Evolutionary conservation across 2,329 filamentous ascomycete genomes (phyloP).

Genomic region (Xylariaceae sp.): DNA sequence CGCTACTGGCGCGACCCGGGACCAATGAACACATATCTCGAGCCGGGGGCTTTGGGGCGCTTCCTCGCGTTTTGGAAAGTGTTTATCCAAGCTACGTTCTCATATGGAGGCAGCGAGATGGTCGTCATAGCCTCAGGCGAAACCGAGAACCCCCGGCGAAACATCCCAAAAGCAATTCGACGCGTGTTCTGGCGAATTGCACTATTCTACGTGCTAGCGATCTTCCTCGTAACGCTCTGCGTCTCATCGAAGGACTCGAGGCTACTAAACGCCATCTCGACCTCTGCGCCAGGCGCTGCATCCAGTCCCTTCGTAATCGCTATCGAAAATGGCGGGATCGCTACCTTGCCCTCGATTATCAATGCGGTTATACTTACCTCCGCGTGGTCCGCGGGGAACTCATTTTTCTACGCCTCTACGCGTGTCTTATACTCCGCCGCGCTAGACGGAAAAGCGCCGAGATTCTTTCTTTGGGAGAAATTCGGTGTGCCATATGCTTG

Average conservation of each 20-base stretch:
- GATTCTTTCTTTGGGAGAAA: slow-evolving; percentile 48
- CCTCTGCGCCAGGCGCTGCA: slow-evolving; percentile 28
- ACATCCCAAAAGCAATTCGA: slow-evolving; percentile 65
- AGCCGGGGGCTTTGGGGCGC: slow-evolving; percentile 36
- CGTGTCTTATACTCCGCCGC: slow-evolving; percentile 39
- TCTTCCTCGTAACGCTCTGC: slow-evolving; percentile 43
- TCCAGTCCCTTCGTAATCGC: slow-evolving; percentile 63
- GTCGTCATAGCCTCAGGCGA: slow-evolving; percentile 52
- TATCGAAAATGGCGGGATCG: slow-evolving; percentile 59
- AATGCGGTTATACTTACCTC: slow-evolving; percentile 61
- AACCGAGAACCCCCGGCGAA: slow-evolving; percentile 57
- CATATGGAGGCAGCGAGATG: slow-evolving; percentile 45
- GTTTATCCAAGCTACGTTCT: slow-evolving; percentile 47
- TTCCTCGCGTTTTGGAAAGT: slow-evolving; percentile 45
- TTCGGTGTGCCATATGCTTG: slow-evolving; percentile 58
- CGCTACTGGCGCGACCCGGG: slow-evolving; percentile 44
- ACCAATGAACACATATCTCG: slow-evolving; percentile 42
- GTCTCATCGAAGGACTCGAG: slow-evolving; percentile 33
- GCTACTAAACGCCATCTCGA: slow-evolving; percentile 32
- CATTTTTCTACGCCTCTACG: slow-evolving; percentile 34
- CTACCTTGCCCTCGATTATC: slow-evolving; percentile 61
- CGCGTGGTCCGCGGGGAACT: slow-evolving; percentile 35
- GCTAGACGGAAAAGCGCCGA: slow-evolving; percentile 54
- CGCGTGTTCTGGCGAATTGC: slow-evolving; percentile 67
- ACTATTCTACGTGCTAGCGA: slow-evolving; percentile 64